These are phyloP conservation scores for Grammothele lineata DNA, from an alignment of 768 basidiomycete genomes.

Conservation along the genomic window DNA sequence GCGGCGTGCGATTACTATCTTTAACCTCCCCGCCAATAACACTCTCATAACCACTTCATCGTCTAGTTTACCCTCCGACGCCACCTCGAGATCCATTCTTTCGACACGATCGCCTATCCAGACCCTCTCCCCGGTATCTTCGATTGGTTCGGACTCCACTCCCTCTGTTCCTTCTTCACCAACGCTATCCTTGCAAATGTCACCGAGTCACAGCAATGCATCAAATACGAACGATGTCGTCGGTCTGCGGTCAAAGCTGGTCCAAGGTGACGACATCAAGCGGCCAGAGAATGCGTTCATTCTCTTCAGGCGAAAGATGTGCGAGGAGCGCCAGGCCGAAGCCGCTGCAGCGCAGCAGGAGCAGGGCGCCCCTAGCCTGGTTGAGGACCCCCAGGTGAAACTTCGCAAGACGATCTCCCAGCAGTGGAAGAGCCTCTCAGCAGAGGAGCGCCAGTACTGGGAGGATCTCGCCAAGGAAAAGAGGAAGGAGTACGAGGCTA, in stretches of 20 bases:
- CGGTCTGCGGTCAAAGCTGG: constrained; percentile 46
- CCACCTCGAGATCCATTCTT: constrained; percentile 48
- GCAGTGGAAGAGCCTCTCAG: constrained; percentile 67
- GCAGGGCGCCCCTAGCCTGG: constrained; percentile 43
- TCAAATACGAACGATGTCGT: constrained; percentile 31
- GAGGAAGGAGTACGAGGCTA: constrained; percentile 72
- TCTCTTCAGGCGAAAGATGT: constrained; percentile 76
- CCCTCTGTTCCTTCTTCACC: constrained; percentile 23
- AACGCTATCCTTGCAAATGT: constrained; percentile 25
- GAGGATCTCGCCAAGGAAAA: constrained; percentile 73
- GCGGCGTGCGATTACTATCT: too few relatives aligned
- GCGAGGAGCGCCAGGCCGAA: constrained; percentile 61
- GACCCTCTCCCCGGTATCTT: constrained; percentile 35
- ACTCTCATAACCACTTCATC: constrained; percentile 59
- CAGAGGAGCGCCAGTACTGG: constrained; percentile 70
- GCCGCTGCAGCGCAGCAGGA: constrained; percentile 39
- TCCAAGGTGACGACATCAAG: constrained; percentile 81
- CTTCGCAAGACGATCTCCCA: constrained; percentile 79
- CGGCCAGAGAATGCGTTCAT: constrained; percentile 85
- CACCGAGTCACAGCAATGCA: constrained; percentile 30
- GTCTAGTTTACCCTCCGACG: constrained; percentile 66
- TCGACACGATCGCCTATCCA: constrained; percentile 43
- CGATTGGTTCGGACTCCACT: constrained; percentile 37
- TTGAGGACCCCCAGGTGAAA: constrained; percentile 76
- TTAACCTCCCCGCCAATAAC: constrained; percentile 49